phyloP scores from a whole-genome alignment of 805 yeast genomes.

The Cyberlindnera amylophila region DNA sequence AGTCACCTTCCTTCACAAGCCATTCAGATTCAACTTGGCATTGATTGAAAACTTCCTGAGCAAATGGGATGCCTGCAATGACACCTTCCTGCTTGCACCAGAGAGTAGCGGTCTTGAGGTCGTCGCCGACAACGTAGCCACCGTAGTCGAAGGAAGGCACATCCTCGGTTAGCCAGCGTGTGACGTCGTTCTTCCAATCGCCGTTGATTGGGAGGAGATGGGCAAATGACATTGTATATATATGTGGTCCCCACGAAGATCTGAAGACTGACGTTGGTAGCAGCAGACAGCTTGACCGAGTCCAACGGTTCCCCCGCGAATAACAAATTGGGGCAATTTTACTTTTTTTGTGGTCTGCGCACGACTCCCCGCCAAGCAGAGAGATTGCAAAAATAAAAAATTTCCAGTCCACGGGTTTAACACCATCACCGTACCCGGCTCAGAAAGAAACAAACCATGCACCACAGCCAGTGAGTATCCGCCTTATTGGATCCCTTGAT shows the following conservation, averaged over 20 bases:
- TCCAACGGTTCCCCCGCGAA: neutral
- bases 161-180: slow-evolving; percentile 78
- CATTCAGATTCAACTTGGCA: slow-evolving; percentile 70
- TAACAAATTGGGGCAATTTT: slow-evolving; percentile 7
- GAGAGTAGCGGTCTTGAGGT: slow-evolving; percentile 64
- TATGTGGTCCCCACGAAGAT: neutral
- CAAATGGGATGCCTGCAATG: slow-evolving; percentile 85
- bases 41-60: slow-evolving; percentile 76
- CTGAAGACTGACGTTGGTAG: neutral
- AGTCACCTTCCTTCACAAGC: slow-evolving; percentile 68
- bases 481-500: neutral
- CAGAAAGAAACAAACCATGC: slow-evolving; percentile 1
- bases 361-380: too few species aligned
- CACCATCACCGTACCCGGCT: neutral
- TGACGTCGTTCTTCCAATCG: slow-evolving; percentile 75
- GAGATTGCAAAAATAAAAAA: neutral
- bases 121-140: slow-evolving; percentile 89
- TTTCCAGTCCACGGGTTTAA: neutral
- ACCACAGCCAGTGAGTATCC: slow-evolving; percentile 3
- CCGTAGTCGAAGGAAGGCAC: slow-evolving; percentile 94
- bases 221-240: slow-evolving; percentile 25
- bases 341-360: neutral
- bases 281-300: neutral
- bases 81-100: slow-evolving; percentile 80
- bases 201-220: slow-evolving; percentile 73